phyloP scores from a whole-genome alignment of 148 eudicot genomes.

The Fallopia convolvulus region DNA sequence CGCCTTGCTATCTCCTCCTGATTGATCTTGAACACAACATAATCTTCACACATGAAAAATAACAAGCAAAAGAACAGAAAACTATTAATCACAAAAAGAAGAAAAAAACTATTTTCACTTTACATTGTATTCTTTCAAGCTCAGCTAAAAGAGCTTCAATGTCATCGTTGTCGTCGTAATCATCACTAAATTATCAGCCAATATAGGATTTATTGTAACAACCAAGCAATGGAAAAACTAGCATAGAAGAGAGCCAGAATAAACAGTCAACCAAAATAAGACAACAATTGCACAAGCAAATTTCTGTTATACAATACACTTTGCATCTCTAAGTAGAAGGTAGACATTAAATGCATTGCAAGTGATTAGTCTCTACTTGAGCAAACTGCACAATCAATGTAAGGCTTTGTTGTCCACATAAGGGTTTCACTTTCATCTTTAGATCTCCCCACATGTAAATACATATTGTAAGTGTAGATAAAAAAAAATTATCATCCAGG shows the following conservation, averaged over 20 bases:
- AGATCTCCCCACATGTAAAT: too few species aligned
- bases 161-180: too few species aligned
- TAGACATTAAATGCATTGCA: not conserved
- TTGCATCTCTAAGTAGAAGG: not conserved
- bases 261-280: not conserved
- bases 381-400: not conserved
- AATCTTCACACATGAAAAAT: constrained; percentile 92
- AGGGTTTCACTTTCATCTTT: too few species aligned
- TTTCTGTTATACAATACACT: not conserved
- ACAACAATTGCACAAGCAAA: not conserved
- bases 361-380: not conserved
- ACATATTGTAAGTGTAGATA: too few species aligned
- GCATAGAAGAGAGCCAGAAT: not conserved
- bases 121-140: too few species aligned
- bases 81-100: not conserved
- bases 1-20: constrained; percentile 77
- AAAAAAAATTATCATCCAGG: too few species aligned
- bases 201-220: not conserved
- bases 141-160: too few species aligned
- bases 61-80: not conserved
- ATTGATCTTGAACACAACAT: too few species aligned
- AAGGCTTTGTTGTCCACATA: too few species aligned
- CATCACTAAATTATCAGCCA: constrained; percentile 19
- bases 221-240: not conserved
- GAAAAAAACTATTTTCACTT: too few species aligned